Evolutionary conservation across 768 basidiomycete genomes (phyloP), one percentile per base, ranked within the genome.

Genomic region (Nidularia pulvinata): DNA sequence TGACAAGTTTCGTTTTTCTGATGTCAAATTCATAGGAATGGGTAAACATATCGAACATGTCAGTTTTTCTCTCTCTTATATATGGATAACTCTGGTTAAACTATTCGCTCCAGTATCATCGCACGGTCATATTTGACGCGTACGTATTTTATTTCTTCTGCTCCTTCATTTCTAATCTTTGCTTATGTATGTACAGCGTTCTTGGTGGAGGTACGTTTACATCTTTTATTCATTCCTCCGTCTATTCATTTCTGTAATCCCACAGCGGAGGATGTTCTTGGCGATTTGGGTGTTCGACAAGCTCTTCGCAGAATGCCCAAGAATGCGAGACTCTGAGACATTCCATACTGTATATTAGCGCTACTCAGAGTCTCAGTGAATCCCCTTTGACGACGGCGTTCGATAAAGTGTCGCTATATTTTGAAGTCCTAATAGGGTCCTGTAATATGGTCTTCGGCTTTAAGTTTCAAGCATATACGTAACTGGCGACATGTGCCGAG

Each of bases 221-320:
- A 14, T 13, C n/a, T 34, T 45, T 48, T 5, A 37, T 30, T 34
- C 11, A 33, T 42, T 10, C 3, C 7, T 36, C 32, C 37, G 46
- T 16, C 44, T 19, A 2, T 10, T 6, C 33, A 43, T 48, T 30
- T 56, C 16, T 46, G 10, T 10, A 46, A 42, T 3, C 16, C 45
- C 14, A 52, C 55, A 81, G 81, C 83, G 56, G 79, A 83, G 61
- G 80, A 81, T 56, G 82, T 85, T 5, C 69, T 86, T 30, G 80
- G 74, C 7, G 84, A 85, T 59, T 68, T 86, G 4, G 83, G 84
- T 30, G 82, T 85, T 2, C 75, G 83, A 35, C 83, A 84, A 64
- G 83, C 83, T 11, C 71, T 84, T 57, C 72, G 79, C 37, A 66
- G 69, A 33, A 85, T 86, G 77, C 83, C 83, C 2, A 73, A 69